Conservation (phyloP, 2,329 filamentous ascomycete species). For the Hypoxylon sp. region DNA sequence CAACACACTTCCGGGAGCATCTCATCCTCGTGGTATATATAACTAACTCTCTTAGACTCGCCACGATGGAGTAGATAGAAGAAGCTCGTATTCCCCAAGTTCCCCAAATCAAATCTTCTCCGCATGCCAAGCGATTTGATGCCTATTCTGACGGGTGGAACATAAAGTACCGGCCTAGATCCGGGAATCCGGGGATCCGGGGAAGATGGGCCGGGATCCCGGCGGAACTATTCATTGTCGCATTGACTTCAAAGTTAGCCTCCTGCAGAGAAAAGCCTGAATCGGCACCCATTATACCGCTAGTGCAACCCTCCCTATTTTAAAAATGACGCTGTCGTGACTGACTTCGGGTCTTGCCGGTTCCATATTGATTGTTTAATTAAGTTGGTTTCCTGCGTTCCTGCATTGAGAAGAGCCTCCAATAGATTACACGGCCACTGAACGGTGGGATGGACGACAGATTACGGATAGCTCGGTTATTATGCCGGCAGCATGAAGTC, state of each 20-base stretch:
- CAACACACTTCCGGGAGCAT: slow-evolving; percentile 29
- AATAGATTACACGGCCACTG: slow-evolving; percentile 24
- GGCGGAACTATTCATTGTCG: slow-evolving; percentile 33
- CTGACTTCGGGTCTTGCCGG: slow-evolving; percentile 31
- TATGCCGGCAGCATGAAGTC: slow-evolving; percentile 19
- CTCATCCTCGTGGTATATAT: slow-evolving; percentile 35
- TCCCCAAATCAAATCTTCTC: slow-evolving; percentile 39
- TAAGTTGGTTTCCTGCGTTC: slow-evolving; percentile 30
- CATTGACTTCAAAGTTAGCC: slow-evolving; percentile 27
- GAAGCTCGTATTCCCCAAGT: slow-evolving; percentile 26
- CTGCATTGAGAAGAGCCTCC: slow-evolving; percentile 38
- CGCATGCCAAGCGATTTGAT: slow-evolving; percentile 40
- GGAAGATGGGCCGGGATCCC: slow-evolving; percentile 43
- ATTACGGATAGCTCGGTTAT: slow-evolving; percentile 31
- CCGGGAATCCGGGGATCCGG: slow-evolving; percentile 27
- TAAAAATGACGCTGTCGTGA: slow-evolving; percentile 29
- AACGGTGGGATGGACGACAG: slow-evolving; percentile 18
- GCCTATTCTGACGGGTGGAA: slow-evolving; percentile 47
- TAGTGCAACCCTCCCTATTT: slow-evolving; percentile 22
- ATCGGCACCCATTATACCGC: slow-evolving; percentile 23
- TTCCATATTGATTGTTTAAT: slow-evolving; percentile 36
- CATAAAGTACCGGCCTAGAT: slow-evolving; percentile 38
- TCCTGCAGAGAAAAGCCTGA: slow-evolving; percentile 37
- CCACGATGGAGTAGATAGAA: slow-evolving; percentile 13
- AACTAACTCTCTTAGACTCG: slow-evolving; percentile 4